Evolutionary conservation across 306 rosid species (phyloP).

Genomic region (barrel medic (Medicago truncatula)): DNA sequence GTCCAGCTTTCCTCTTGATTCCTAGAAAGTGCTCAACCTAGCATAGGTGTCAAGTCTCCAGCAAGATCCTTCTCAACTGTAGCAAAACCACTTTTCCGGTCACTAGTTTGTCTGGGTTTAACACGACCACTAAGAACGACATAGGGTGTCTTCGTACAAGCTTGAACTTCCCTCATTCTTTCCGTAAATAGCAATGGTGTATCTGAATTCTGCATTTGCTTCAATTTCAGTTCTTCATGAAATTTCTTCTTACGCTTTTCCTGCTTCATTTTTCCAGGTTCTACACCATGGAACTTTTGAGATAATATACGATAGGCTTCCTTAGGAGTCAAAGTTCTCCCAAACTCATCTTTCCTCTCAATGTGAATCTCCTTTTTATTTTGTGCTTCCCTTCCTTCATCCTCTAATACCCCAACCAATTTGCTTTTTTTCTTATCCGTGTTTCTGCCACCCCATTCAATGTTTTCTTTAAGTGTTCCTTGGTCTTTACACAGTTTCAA

Average conservation of each 20-base stretch:
- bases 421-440: slow-evolving; percentile 97
- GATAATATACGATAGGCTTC: slow-evolving; percentile 81
- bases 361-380: slow-evolving; percentile 82
- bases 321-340: slow-evolving; percentile 91
- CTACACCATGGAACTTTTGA: slow-evolving; percentile 90
- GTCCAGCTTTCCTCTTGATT: background rate
- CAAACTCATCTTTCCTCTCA: slow-evolving; percentile 90
- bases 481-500: slow-evolving; percentile 82
- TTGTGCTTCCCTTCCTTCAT: slow-evolving; percentile 66
- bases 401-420: slow-evolving; percentile 76
- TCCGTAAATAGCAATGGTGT: slow-evolving; percentile 80
- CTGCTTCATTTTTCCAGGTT: slow-evolving; percentile 93
- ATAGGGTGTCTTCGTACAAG: slow-evolving; percentile 79
- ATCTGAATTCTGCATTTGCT: slow-evolving; percentile 89
- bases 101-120: slow-evolving; percentile 58
- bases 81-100: too few species aligned
- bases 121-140: slow-evolving; percentile 96
- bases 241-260: slow-evolving; percentile 91
- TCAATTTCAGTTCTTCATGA: slow-evolving; percentile 82
- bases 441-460: slow-evolving; percentile 98
- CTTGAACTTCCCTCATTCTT: slow-evolving; percentile 96
- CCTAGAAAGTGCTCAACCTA: background rate
- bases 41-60: too few species aligned
- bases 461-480: slow-evolving; percentile 86
- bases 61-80: too few species aligned